phyloP scores from a whole-genome alignment of 257 asterid genomes.

The Ligustrum vulgare region DNA sequence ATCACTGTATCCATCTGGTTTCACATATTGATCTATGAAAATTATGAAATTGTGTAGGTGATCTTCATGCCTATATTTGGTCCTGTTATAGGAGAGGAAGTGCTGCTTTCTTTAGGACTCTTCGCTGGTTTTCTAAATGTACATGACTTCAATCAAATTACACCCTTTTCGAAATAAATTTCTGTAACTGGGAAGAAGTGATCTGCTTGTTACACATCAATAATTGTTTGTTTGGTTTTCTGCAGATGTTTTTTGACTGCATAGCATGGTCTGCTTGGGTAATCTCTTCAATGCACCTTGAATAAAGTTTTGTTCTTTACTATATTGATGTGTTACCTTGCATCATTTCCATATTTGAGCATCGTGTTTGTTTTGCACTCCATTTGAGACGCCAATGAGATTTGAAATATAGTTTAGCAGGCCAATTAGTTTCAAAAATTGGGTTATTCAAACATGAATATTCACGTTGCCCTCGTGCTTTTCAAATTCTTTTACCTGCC shows the following conservation, averaged over 20 bases:
- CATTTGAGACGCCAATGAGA: not conserved
- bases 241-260: constrained; percentile 70
- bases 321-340: not conserved
- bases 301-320: not conserved
- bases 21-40: not conserved
- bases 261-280: constrained; percentile 79
- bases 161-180: not conserved
- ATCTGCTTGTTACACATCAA: not conserved
- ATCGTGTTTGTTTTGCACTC: not conserved
- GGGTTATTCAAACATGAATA: not conserved
- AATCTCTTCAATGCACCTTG: not conserved
- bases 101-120: constrained; percentile 54
- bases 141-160: not conserved
- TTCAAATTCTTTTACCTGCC: not conserved
- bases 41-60: constrained; percentile 37
- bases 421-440: not conserved
- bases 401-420: not conserved
- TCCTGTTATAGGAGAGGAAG: constrained; percentile 61
- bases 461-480: not conserved
- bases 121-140: constrained; percentile 46
- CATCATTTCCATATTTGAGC: not conserved
- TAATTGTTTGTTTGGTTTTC: constrained; percentile 3
- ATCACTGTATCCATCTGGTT: not conserved
- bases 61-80: constrained; percentile 60
- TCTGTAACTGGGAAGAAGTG: not conserved